Percentiles rank a stretch among this genome's conserved stretches.
Conservation (phyloP, 169 alveolate species). For the Plasmodium reichenowi region DNA sequence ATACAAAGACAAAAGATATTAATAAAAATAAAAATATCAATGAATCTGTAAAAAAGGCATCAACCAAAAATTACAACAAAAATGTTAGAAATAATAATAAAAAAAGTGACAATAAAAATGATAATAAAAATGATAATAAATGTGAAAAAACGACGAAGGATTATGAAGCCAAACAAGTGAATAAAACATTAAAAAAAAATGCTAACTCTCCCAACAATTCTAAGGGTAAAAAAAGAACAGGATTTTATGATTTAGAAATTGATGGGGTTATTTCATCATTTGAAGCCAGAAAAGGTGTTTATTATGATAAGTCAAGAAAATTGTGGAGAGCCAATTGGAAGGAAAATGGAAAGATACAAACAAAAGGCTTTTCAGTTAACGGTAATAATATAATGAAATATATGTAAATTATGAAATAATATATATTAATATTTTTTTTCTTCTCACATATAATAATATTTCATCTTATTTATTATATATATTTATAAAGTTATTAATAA, state of each 20-base stretch:
- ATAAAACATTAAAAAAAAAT: slow-evolving; percentile 6
- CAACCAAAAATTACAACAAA: slow-evolving; percentile 11
- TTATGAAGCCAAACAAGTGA: too few relatives aligned
- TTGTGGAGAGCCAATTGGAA: slow-evolving; percentile 78
- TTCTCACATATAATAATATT: too few relatives aligned
- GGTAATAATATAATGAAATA: slow-evolving; percentile 25
- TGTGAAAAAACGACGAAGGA: too few relatives aligned
- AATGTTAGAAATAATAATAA: background rate
- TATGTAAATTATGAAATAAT: background rate
- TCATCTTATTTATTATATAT: background rate
- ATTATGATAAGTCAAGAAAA: slow-evolving; percentile 68
- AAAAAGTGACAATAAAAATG: slow-evolving; percentile 1
- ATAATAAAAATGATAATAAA: too few relatives aligned
- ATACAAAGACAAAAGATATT: too few relatives aligned
- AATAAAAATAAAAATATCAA: too few relatives aligned
- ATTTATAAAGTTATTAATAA: too few relatives aligned
- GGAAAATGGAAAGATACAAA: slow-evolving; percentile 73
- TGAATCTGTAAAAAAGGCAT: slow-evolving; percentile 3
- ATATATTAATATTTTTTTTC: too few relatives aligned
- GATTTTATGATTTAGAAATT: slow-evolving; percentile 63
- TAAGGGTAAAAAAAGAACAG: slow-evolving; percentile 61
- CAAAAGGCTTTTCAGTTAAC: slow-evolving; percentile 75
- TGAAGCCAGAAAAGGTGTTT: slow-evolving; percentile 75
- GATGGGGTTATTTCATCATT: slow-evolving; percentile 74
- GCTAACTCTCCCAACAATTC: slow-evolving; percentile 18